phyloP scores from a whole-genome alignment of 257 asterid genomes.

The Anisodus acutangulus region DNA sequence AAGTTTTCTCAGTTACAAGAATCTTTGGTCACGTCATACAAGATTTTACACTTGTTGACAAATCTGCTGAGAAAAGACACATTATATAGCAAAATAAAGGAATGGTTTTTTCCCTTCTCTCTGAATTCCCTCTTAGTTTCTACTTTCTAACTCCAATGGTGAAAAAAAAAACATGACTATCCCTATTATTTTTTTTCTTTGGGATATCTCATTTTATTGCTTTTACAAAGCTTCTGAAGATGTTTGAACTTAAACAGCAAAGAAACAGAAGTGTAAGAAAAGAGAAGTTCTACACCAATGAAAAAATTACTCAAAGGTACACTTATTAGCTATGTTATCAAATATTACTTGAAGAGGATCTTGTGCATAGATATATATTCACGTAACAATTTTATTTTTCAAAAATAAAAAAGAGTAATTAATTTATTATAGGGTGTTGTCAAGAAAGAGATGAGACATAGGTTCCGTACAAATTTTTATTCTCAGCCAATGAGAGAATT shows the following conservation, averaged over 20 bases:
- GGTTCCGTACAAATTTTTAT: slow-evolving; percentile 25
- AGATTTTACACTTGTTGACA: slow-evolving; percentile 64
- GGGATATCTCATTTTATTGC: slow-evolving; percentile 35
- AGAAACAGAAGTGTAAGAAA: slow-evolving; percentile 42
- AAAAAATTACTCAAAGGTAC: slow-evolving; percentile 28
- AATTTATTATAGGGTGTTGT: not conserved
- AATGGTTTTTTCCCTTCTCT: not conserved
- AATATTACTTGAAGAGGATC: slow-evolving; percentile 12
- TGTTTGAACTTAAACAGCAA: slow-evolving; percentile 48
- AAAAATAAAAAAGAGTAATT: not conserved
- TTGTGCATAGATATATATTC: slow-evolving; percentile 28
- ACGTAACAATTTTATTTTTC: not conserved
- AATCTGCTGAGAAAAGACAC: slow-evolving; percentile 48
- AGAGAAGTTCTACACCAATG: slow-evolving; percentile 46
- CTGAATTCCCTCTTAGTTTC: slow-evolving; percentile 21
- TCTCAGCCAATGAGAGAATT: slow-evolving; percentile 62
- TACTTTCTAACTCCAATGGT: slow-evolving; percentile 24
- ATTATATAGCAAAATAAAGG: not conserved
- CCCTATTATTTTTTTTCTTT: not conserved
- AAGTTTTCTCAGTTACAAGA: slow-evolving; percentile 51
- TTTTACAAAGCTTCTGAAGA: slow-evolving; percentile 49
- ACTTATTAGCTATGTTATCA: slow-evolving; percentile 33
- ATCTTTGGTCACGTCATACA: slow-evolving; percentile 79
- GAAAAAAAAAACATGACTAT: not conserved
- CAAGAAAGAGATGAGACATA: slow-evolving; percentile 18